These are phyloP conservation scores for Combretum micranthum DNA, from an alignment of 345 rosid genomes.

Conservation along the genomic window DNA sequence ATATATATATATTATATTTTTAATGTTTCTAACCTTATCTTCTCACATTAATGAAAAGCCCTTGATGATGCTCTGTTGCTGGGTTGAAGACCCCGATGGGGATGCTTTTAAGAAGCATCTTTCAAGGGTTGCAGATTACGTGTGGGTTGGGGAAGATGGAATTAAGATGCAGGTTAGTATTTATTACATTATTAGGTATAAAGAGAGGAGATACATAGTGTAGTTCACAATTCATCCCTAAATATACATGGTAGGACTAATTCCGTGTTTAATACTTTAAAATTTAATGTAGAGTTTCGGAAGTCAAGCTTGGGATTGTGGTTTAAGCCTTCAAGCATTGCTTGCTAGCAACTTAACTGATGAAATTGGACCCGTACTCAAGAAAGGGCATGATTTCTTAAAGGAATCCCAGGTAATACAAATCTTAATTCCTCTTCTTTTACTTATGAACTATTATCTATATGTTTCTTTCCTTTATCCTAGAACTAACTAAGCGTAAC, in stretches of 20 bases:
- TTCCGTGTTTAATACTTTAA: neutral
- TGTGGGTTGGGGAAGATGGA: conserved; percentile 96
- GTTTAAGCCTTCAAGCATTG: conserved; percentile 68
- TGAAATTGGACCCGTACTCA: conserved; percentile 51
- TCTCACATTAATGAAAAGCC: conserved; percentile 15
- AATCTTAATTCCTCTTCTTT: neutral
- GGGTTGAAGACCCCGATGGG: conserved; percentile 69
- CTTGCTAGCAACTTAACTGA: conserved; percentile 42
- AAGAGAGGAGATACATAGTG: neutral
- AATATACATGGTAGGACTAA: neutral
- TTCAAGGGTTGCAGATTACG: conserved; percentile 61
- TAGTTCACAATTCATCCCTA: neutral
- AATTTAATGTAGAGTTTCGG: conserved; percentile 49
- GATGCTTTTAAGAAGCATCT: conserved; percentile 62
- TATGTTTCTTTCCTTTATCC: neutral
- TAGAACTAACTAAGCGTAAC: conserved; percentile 18
- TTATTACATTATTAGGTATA: no score
- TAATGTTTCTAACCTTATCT: neutral
- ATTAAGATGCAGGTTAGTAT: conserved; percentile 68
- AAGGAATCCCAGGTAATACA: conserved; percentile 64
- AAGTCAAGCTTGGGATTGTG: conserved; percentile 78
- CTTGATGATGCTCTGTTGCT: conserved; percentile 66
- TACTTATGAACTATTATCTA: neutral
- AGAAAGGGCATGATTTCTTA: conserved; percentile 65
- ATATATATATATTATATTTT: no score